Evolutionary conservation across 2,329 filamentous ascomycete species (phyloP).

Genomic region (Ophiostoma perfectum): DNA sequence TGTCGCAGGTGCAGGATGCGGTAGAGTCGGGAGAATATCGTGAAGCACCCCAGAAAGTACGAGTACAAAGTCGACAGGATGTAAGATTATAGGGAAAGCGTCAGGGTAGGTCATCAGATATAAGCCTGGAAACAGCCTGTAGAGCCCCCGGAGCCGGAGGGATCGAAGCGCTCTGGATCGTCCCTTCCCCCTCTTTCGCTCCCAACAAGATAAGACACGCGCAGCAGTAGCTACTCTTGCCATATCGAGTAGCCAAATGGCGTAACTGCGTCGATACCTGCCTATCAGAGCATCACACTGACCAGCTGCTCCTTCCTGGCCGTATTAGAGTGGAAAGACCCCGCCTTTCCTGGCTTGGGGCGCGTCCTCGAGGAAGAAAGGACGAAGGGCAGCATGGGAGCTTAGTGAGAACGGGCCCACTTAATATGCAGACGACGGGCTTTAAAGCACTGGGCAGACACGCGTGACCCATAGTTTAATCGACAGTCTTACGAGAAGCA

Average conservation of each 20-base stretch:
- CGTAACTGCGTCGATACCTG: constrained; percentile 2
- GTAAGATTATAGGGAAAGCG: background rate
- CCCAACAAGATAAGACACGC: constrained; percentile 19
- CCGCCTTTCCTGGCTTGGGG: constrained; percentile 9
- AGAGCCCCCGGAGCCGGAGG: background rate
- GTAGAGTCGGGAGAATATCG: background rate
- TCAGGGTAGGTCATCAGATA: background rate
- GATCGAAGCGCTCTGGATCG: background rate
- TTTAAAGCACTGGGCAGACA: background rate
- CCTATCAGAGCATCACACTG: background rate
- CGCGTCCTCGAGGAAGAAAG: background rate
- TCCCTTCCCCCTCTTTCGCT: constrained; percentile 10
- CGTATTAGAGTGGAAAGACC: constrained; percentile 4
- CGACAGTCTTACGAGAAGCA: background rate
- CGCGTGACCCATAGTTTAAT: background rate
- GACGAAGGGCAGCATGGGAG: background rate
- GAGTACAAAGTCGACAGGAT: background rate
- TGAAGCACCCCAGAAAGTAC: background rate
- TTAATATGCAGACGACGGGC: background rate
- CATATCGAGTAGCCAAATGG: constrained; percentile 8
- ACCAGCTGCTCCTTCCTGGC: background rate
- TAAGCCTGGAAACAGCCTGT: background rate
- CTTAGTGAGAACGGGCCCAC: background rate
- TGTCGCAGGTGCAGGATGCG: background rate
- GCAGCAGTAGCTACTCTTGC: constrained; percentile 4